Evolutionary conservation across 192 early-diverging fungal species (phyloP), one percentile per base, ranked within the genome.

Genomic region (Piromyces sp.): DNA sequence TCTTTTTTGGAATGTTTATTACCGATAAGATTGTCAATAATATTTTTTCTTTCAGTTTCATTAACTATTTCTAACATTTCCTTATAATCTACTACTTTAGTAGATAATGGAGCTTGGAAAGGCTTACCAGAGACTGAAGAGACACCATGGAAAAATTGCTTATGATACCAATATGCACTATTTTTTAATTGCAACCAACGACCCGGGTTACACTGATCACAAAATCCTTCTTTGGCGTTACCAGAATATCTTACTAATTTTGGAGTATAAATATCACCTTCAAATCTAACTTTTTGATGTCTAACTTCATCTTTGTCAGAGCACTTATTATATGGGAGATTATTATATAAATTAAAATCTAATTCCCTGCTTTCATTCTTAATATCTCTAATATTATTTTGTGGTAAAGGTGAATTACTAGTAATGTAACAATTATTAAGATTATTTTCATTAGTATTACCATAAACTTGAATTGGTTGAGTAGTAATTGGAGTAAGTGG

Each of bases 101-200:
- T 79, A 22, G 94, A 88, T 40, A 95, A n/a, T 9, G 95, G 95
- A 26, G 90, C 86, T 13, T 91, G 84, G 82, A 95, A 95, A 19
- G 90, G 87, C 79, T 91, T 89, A 30, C 95, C 93, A 26, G 95
- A 94, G 9, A 94, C 93, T 0, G 93, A 94, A n/a, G 94, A 95
- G 37, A 95, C 94, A 42, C 95, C 95, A 84, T 95, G 94, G 51
- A 88, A 91, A 80, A 94, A 95, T 87, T 94, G 95, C 87, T 95
- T 95, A 84, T 94, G 94, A 82, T 94, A 95, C 95, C 95, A 95
- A 82, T 87, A 95, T 26, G 95, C 95, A 81, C 92, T 93, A 84
- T 95, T 95, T 83, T 95, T 95, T 29, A 95, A 89, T 82, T 95
- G 94, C 78, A 95, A 87, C 94, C 94, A 95, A 81, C 93, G 94